Conservation (phyloP, 2,329 filamentous ascomycete genomes). For the Escovopsis sp. region DNA sequence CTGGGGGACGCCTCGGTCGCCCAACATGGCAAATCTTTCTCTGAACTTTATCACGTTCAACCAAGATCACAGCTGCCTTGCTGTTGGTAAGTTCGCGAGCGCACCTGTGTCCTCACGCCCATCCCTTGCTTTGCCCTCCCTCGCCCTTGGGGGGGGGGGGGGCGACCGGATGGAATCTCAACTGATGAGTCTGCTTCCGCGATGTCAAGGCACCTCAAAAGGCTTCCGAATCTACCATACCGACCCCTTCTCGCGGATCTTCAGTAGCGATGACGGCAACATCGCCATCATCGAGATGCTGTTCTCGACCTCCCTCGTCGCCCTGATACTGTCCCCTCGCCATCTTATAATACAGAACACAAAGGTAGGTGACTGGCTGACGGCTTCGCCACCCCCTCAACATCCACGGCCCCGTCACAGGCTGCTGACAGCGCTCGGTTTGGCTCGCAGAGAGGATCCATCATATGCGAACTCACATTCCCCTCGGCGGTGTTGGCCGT, state of each 20-base stretch:
- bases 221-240: constrained; percentile 96
- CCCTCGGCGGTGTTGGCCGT: constrained; percentile 92
- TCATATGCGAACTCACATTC: constrained; percentile 97
- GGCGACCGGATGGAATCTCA: neutral
- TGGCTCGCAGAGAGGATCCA: constrained; percentile 43
- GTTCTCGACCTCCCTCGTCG: constrained; percentile 93
- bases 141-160: neutral
- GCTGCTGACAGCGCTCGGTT: constrained; percentile 1
- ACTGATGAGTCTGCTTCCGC: neutral
- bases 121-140: neutral
- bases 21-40: constrained; percentile 48
- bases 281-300: constrained; percentile 97
- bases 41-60: constrained; percentile 99
- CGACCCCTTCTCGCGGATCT: constrained; percentile 89
- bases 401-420: neutral
- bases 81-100: constrained; percentile 54
- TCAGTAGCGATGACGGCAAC: constrained; percentile 87
- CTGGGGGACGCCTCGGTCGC: constrained; percentile 1
- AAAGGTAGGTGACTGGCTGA: constrained; percentile 44
- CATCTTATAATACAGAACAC: constrained; percentile 95
- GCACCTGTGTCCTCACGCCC: constrained; percentile 5
- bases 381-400: neutral
- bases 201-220: constrained; percentile 60
- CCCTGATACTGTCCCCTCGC: constrained; percentile 79
- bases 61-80: constrained; percentile 94